Base-by-base conservation (phyloP, 2,329 filamentous ascomycete genomes). In the Ophiostoma sp. region DNA sequence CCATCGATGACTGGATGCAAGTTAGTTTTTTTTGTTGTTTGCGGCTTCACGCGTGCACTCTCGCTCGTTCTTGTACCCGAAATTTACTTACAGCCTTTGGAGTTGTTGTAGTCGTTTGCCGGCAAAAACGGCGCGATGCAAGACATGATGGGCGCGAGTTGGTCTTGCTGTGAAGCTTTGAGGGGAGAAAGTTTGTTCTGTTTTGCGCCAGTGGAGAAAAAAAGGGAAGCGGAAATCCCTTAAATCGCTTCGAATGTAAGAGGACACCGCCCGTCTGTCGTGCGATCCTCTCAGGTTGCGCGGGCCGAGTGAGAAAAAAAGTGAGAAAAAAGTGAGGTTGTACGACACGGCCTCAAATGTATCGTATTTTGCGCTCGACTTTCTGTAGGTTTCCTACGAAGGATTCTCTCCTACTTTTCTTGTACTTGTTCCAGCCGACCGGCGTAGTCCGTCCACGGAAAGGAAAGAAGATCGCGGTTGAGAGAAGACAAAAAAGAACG, bases 1-100 rank as follows among this genome's bases (percentile, higher is more conserved):
- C 90, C 90, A 28, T 84, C 83, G 55, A 90, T 80, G 78, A 88
- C 90, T 92, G 42, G 12, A 8, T 25, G 39, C 11, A 2, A 22
- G 25, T 50, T 36, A 71, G 69, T 22, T 15, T 17, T 59, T 31
- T 45, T 22, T 22, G n/a, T 42, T 11, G 12, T 22, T 39, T 7
- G 19, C 17, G n/a, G 63, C 28, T 12, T 17, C 15, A 15, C 42
- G 42, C 15, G 42, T 15, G 42, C 15, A 48, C 39, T 9, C 6
- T 1, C 2, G 11, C 39, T 17, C 15, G 1, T 12, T 36, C 22
- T 3, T 36, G 3, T 11, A 28, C 22, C 11, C 25, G 19, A 7
- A 17, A 8, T 45, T 19, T 15, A 76, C 75, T 61, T 73, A 76
- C 75, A 77, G 69, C 76, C 76, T 52, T 71, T 73, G 0, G 76